Evolutionary conservation across 1,284 basidiomycete genomes (phyloP).

Genomic region (Chiua sp.): DNA sequence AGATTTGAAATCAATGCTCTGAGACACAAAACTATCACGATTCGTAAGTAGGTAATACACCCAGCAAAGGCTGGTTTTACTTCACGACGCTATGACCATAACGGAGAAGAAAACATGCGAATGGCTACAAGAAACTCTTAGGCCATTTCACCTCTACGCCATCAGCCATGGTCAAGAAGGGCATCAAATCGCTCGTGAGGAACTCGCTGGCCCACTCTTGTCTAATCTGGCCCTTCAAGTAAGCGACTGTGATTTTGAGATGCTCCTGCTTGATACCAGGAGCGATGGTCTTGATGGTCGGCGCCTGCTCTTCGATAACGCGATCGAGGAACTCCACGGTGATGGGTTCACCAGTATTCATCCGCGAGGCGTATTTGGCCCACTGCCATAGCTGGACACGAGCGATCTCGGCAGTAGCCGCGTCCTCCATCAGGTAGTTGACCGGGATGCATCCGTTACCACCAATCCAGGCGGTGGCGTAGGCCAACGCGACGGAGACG

Average conservation of each 20-base stretch:
- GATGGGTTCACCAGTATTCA: constrained; percentile 82
- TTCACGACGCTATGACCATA: background rate
- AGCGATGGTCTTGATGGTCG: constrained; percentile 71
- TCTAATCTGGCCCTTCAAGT: constrained; percentile 88
- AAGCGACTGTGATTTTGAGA: constrained; percentile 81
- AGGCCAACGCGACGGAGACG: constrained; percentile 84
- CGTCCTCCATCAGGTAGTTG: constrained; percentile 97
- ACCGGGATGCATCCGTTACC: constrained; percentile 98
- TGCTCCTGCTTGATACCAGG: constrained; percentile 78
- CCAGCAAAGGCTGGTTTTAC: background rate
- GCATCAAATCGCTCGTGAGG: constrained; percentile 90
- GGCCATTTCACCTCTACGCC: constrained; percentile 62
- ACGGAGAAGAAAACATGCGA: background rate
- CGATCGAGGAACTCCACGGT: constrained; percentile 79
- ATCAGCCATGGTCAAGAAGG: constrained; percentile 74
- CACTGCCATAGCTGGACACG: constrained; percentile 99
- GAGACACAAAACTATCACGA: constrained; percentile 47
- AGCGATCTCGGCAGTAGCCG: constrained; percentile 97
- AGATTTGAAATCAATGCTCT: background rate
- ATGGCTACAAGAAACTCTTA: constrained; percentile 45
- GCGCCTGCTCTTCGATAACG: constrained; percentile 80
- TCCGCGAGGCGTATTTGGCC: constrained; percentile 81
- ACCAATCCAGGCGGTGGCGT: constrained; percentile 93
- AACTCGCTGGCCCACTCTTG: constrained; percentile 91
- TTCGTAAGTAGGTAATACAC: background rate